Base-by-base conservation (phyloP, 768 basidiomycete genomes). In the Crucibulum laeve region DNA sequence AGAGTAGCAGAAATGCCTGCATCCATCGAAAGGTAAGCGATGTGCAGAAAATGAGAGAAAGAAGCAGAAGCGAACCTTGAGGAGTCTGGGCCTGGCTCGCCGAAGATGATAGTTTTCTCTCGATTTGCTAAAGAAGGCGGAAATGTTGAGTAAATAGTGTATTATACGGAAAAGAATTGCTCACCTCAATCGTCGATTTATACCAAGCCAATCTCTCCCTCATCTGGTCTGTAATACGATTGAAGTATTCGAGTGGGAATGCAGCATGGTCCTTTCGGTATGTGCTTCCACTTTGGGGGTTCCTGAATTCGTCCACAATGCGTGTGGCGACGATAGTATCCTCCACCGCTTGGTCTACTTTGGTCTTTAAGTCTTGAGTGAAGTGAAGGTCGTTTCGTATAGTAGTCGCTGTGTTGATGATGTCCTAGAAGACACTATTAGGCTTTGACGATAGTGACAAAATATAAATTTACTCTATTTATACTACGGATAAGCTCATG, bases 201-300 rank as follows among this genome's bases (percentile, higher is more conserved):
- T 87, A 91, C 81, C 87, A 89, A 30, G 74, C 71, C 41, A 91
- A 61, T 25, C 84, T 71, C 50, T 85, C 80, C 43, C 70, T 71
- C 79, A 90, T 84, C 52, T 88, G 77, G 41, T 78, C 73, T 11
- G 84, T 80, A 25, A 87, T 76, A 17, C 86, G 76, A 19, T 68
- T 73, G 65, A 91, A 90, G 62, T 80, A 90, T 86, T 90, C 89
- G 7, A 88, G 65, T 18, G 89, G 89, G 62, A 91, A 92, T n/a
- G 69, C 72, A 2, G 89, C 84, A 46, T 89, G 79, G 39, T 84
- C 84, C 56, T 87, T 89, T 40, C 90, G 65, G 61, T 86, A 80
- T 18, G 71, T 72, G 17, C 77, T 80, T 46, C 80, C 76, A 52
- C 80, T 79, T 44, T 89, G 86, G 2, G 84, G 84, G 54, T 84